Base-by-base conservation (phyloP, 2,329 filamentous ascomycete species). In the Cordyceps cicadae region DNA sequence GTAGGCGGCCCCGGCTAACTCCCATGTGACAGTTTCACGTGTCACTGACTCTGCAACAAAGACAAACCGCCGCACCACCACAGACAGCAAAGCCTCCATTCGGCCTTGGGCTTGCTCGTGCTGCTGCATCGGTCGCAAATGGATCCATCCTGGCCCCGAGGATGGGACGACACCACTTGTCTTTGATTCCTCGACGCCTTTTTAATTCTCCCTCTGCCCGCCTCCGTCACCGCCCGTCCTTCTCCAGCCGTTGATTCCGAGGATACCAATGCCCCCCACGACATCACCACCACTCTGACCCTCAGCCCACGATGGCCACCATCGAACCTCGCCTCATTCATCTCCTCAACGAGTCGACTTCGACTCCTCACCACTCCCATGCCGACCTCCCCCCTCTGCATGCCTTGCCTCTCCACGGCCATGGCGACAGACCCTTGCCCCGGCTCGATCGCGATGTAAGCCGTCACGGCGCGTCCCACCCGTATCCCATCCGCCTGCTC, bases 301-400 rank as follows among this genome's bases (percentile, higher is more conserved):
- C 59, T 62, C 63, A 67, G 67, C 66, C 69, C 77, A 82, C 72
- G 73, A 85, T 85, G 82, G 82, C 82, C 66, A 86, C 83, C 69
- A 87, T 87, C 74, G 84, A 87, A 79, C 84, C 84, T 69, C 82
- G 84, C 69, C 77, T 87, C 66, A 87, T 86, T 70, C 83, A 86
- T 70, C 74, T 87, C 65, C 76, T 87, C 68, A 87, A 87, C 72
- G 80, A 84, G 67, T 78, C 77, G 54, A 76, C 76, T 21, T 52
- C 60, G 48, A 76, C 76, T 64, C 77, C 79, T 51, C 77, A 77
- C 65, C 73, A 75, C 66, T 76, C 74, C 67, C 76, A 78, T 63
- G 73, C 79, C 67, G 81, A 83, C 63, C 77, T 85, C 3, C 82
- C 83, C 43, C 79, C 83, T 54, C 74, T 84, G 48, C 80, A 83